Evolutionary conservation across 768 basidiomycete species (phyloP).

Genomic region (Filobasidium wieringae): DNA sequence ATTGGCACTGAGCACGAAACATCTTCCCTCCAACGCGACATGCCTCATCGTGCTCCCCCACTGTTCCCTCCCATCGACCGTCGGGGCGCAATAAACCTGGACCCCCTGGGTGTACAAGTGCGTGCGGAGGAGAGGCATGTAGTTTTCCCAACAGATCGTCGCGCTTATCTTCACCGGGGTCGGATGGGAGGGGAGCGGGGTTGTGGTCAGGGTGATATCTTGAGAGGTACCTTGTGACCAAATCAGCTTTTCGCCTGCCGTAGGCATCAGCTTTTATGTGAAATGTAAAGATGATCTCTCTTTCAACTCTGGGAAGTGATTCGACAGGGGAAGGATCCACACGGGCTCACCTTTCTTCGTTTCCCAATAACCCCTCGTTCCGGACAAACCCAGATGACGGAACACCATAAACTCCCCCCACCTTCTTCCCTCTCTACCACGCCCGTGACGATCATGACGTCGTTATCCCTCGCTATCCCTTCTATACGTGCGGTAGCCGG

Average conservation of each 20-base stretch:
- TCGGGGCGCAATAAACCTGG: constrained; percentile 56
- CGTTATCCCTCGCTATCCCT: constrained; percentile 44
- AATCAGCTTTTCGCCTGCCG: constrained; percentile 50
- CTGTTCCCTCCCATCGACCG: constrained; percentile 50
- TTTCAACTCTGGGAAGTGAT: not conserved
- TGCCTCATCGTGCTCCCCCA: constrained; percentile 54
- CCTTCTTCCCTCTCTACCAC: constrained; percentile 52
- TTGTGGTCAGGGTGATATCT: constrained; percentile 1
- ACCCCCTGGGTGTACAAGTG: constrained; percentile 53
- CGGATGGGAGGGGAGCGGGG: constrained; percentile 44
- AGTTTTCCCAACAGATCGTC: constrained; percentile 55
- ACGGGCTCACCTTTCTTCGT: constrained; percentile 44
- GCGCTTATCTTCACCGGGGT: constrained; percentile 48
- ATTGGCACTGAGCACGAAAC: constrained; percentile 51
- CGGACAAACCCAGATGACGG: constrained; percentile 50
- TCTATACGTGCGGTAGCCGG: constrained; percentile 46
- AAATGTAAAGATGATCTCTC: not conserved
- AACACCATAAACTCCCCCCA: constrained; percentile 55
- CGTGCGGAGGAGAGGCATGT: constrained; percentile 55
- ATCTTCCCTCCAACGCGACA: constrained; percentile 57
- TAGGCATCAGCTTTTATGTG: constrained; percentile 45
- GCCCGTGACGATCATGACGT: constrained; percentile 51
- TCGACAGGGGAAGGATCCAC: not conserved
- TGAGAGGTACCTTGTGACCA: constrained; percentile 54
- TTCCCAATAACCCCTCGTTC: constrained; percentile 48